Base-by-base conservation (phyloP, 352 stramenopile species). In the Phytopythium litorale region DNA sequence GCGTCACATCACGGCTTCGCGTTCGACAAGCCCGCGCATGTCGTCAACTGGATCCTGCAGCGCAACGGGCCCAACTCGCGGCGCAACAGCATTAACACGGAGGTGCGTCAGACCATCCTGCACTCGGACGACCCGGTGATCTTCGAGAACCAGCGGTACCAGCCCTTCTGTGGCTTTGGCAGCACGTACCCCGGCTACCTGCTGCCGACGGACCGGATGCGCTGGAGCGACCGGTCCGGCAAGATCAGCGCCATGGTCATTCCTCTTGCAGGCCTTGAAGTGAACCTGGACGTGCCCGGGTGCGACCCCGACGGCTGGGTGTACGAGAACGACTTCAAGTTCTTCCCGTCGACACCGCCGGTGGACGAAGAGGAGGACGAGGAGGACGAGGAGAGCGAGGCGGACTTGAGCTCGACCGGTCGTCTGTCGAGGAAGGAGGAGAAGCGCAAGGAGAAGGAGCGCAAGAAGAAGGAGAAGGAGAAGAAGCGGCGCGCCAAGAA, bases 71-170 rank as follows among this genome's bases (percentile, higher is more conserved):
- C 46, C 25, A 65, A 68, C 30, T 72, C 76, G 32, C 69, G 70
- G 23, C 67, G 81, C 46, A 88, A 90, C 67, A 75, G 68, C 33
- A 75, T 89, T 37, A 91, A 90, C 56, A 63, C 74, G 0, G 71
- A 85, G 35, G 81, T 95, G 9, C 80, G 85, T 0, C 69, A 91
- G 50, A 38, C 63, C 32, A 92, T 96, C 49, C 54, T 96, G 38
- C 72, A 65, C 28, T 92, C 84, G 25, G 72, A 80, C 32, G 87
- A 94, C 57, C 79, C 87, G 0, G 84, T 94, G 0, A 76, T 96
- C 21, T 96, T 91, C 43, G 87, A 96, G 69, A 96, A 96, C 58
- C 73, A 96, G 66, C 81, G 87, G 9, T 96, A 93, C 64, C 85
- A 93, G 58, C 84, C 84, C 4, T 96, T 96, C 63, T 86, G 78